Evolutionary conservation across 2,329 filamentous ascomycete species (phyloP).

Genomic region (Scolecobasidium constrictum): DNA sequence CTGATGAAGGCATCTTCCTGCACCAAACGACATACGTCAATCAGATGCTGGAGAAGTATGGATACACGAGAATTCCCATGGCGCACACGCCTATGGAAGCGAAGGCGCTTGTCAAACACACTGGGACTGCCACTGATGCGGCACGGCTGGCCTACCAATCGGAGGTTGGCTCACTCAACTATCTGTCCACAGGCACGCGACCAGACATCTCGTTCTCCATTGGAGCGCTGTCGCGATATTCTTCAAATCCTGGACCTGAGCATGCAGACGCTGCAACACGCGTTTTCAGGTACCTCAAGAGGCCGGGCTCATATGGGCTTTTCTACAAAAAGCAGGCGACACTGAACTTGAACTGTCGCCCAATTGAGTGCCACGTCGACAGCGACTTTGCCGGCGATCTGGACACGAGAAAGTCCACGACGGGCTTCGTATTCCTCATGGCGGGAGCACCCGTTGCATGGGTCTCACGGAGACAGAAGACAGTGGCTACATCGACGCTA

Average conservation of each 20-base stretch:
- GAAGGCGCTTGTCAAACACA: neutral
- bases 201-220: slow-evolving; percentile 4
- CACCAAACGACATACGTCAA: slow-evolving; percentile 12
- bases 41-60: neutral
- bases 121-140: neutral
- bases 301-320: neutral
- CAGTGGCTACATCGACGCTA: slow-evolving; percentile 11
- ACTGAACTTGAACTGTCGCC: neutral
- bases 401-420: slow-evolving; percentile 11
- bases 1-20: neutral
- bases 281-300: neutral
- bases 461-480: slow-evolving; percentile 14
- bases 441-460: slow-evolving; percentile 14
- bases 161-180: neutral
- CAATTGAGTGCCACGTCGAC: neutral
- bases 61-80: neutral
- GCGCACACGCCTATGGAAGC: neutral
- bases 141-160: neutral
- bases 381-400: neutral
- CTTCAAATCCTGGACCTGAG: neutral
- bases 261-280: neutral
- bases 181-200: neutral
- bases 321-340: too few relatives aligned
- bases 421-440: slow-evolving; percentile 16
- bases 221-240: neutral